Base-by-base conservation (phyloP, 495 filamentous ascomycete genomes). In the Penicillium pancosmium region DNA sequence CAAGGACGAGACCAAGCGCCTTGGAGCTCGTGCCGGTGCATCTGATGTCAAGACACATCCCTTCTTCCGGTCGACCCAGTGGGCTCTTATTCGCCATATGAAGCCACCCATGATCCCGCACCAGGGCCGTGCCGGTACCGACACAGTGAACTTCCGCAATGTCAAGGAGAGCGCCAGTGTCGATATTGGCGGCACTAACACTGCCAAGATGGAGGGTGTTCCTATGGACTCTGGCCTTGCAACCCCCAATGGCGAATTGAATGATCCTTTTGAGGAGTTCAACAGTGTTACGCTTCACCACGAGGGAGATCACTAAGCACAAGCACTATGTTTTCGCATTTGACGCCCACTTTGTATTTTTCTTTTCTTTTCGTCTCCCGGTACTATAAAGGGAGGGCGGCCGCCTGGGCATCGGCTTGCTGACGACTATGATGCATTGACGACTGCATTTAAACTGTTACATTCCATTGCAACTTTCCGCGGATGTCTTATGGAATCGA, bases 201-300 rank as follows among this genome's bases (percentile, higher is more conserved):
- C 84, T 12, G 82, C 78, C 62, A 81, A 75, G 63, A 73, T 84
- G 67, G 88, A 88, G 65, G 92, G 92, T 4, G 91, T 96, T 31
- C 91, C 91, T 10, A 77, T 97, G 62, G 91, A 96, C 64, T 91
- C 87, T 21, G 91, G 91, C 9, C 75, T 94, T 33, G 87, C 88
- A 4, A 97, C 93, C 31, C 92, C 94, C 10, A 91, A 88, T 36
- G 89, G 81, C 36, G 93, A 96, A 68, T 73, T 87, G 55, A 82
- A 84, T n/a, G 94, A 98, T 82, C 94, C 94, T 12, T 98, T 98
- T 69, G 91, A 96, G 73, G 95, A 98, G 70, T 98, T 98, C 72
- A 98, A 98, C 74, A 96, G 91, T 66, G 94, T 98, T 34, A 98
- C 94, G 59, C 83, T 98, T 56, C 93, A 97, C 74, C 94, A 98